Conservation (phyloP, 2,329 filamentous ascomycete genomes). For the Colletotrichum sp. region DNA sequence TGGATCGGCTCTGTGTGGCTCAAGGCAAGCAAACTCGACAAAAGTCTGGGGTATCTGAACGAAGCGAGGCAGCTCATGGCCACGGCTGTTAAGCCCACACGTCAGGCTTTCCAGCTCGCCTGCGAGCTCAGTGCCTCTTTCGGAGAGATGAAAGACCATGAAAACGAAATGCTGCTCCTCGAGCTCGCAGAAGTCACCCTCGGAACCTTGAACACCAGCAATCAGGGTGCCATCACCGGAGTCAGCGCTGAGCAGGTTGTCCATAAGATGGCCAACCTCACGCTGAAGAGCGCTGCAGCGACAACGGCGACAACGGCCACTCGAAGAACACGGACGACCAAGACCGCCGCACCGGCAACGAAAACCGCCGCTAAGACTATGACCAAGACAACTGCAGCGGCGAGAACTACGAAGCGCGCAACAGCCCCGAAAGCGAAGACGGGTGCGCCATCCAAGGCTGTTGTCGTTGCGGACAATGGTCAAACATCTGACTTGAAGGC, state of each 20-base stretch:
- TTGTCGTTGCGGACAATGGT: not conserved
- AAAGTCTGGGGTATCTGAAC: constrained; percentile 60
- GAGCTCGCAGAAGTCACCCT: constrained; percentile 52
- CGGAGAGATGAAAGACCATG: constrained; percentile 51
- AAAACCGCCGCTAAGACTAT: not conserved
- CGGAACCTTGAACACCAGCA: constrained; percentile 3
- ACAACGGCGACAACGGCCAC: constrained; percentile 23
- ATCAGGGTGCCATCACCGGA: not conserved
- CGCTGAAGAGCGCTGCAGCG: constrained; percentile 28
- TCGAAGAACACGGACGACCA: constrained; percentile 21
- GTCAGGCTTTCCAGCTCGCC: constrained; percentile 50
- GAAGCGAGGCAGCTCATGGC: constrained; percentile 57
- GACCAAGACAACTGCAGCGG: not conserved
- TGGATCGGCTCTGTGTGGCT: constrained; percentile 62
- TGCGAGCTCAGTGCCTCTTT: constrained; percentile 64
- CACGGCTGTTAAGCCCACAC: constrained; percentile 47
- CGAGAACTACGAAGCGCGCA: constrained; percentile 17
- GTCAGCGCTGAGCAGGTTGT: constrained; percentile 35
- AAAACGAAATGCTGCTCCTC: constrained; percentile 49
- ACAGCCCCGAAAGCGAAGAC: constrained; percentile 29
- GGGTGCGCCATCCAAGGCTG: constrained; percentile 15
- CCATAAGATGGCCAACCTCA: constrained; percentile 38
- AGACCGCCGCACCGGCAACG: constrained; percentile 23
- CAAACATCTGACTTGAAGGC: constrained; percentile 36
- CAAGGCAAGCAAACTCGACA: constrained; percentile 63